These are phyloP conservation scores for Vairimorpha necatrix DNA, from an alignment of 371 early-diverging fungal genomes.

Conservation along the genomic window DNA sequence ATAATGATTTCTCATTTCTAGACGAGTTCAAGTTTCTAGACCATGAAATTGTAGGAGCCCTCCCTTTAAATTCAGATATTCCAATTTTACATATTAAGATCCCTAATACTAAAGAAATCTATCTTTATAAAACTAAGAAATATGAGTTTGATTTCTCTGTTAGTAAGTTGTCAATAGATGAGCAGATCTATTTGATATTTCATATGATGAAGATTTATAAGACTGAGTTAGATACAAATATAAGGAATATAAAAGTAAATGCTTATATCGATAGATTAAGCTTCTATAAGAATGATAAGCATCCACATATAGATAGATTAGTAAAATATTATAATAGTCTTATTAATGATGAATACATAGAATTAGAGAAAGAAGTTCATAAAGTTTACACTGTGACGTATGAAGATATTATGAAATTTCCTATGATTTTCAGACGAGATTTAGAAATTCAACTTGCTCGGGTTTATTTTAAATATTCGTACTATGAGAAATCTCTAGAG, in stretches of 20 bases:
- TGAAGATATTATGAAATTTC: slow-evolving; percentile 20
- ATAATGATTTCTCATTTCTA: slow-evolving; percentile 13
- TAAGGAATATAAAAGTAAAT: slow-evolving; percentile 20
- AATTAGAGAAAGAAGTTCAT: not conserved
- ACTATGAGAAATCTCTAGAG: slow-evolving; percentile 6
- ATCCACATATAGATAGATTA: not conserved
- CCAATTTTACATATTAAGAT: slow-evolving; percentile 10
- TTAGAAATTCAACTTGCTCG: slow-evolving; percentile 4
- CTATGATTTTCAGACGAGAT: slow-evolving; percentile 36
- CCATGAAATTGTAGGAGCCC: slow-evolving; percentile 32
- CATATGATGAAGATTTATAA: slow-evolving; percentile 28
- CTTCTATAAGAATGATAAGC: slow-evolving; percentile 26
- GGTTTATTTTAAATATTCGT: not conserved
- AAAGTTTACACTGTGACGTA: not conserved
- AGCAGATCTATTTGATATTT: slow-evolving; percentile 20
- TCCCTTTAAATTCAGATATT: slow-evolving; percentile 5
- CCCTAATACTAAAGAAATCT: not conserved
- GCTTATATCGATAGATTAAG: slow-evolving; percentile 49
- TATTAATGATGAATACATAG: not conserved
- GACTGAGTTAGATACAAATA: slow-evolving; percentile 5
- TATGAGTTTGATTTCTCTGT: slow-evolving; percentile 26
- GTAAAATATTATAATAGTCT: slow-evolving; percentile 4
- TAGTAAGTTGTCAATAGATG: not conserved
- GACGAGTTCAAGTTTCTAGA: slow-evolving; percentile 6
- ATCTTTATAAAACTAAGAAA: not conserved